Conservation (phyloP, 495 filamentous ascomycete genomes). For the Trichoderma parareesei region DNA sequence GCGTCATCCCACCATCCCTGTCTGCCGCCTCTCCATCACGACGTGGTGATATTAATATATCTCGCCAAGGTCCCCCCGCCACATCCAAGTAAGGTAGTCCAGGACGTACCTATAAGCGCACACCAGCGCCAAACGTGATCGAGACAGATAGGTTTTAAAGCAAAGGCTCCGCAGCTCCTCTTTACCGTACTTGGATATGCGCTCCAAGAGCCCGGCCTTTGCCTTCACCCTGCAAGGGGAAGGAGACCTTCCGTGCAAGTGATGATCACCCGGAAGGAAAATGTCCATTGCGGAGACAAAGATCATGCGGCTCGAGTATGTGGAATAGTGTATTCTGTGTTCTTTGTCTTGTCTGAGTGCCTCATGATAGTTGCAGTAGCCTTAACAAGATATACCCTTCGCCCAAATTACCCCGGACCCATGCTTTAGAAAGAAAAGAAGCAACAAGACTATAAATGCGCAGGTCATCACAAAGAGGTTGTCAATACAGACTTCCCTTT, state of each 20-base stretch:
- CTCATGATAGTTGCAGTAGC: not conserved
- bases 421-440: not conserved
- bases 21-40: not conserved
- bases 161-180: too few relatives aligned
- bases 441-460: not conserved
- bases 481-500: not conserved
- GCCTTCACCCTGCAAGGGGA: too few relatives aligned
- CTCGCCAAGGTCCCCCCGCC: not conserved
- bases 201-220: too few relatives aligned
- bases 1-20: not conserved
- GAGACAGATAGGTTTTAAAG: too few relatives aligned
- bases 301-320: too few relatives aligned
- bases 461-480: not conserved
- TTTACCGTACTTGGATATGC: too few relatives aligned
- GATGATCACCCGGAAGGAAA: too few relatives aligned
- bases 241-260: too few relatives aligned
- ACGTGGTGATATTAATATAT: not conserved
- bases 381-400: not conserved
- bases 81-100: not conserved
- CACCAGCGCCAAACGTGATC: too few relatives aligned
- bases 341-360: too few relatives aligned
- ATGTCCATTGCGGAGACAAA: too few relatives aligned
- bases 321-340: too few relatives aligned
- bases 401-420: not conserved
- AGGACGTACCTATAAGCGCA: not conserved